phyloP scores from a whole-genome alignment of 371 early-diverging fungal genomes.

The Rhizopus arrhizus region DNA sequence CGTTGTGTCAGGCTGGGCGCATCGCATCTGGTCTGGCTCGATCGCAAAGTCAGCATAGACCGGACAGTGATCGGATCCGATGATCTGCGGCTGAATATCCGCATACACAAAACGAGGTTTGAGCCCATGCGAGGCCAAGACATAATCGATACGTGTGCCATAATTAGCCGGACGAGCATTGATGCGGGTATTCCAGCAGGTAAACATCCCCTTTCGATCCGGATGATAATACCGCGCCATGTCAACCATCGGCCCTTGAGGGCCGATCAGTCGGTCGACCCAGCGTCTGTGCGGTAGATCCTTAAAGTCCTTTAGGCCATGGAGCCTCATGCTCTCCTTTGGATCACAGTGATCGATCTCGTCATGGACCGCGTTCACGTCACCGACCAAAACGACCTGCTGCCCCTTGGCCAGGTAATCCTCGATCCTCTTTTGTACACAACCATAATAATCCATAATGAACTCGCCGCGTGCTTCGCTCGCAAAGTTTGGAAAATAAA shows the following conservation, averaged over 20 bases:
- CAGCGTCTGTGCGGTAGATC: slow-evolving; percentile 71
- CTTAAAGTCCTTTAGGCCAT: slow-evolving; percentile 59
- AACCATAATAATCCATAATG: slow-evolving; percentile 67
- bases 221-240: slow-evolving; percentile 56
- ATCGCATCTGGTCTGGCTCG: not conserved
- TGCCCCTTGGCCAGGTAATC: slow-evolving; percentile 55
- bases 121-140: slow-evolving; percentile 67
- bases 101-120: slow-evolving; percentile 57
- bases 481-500: slow-evolving; percentile 78
- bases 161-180: slow-evolving; percentile 68
- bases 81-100: slow-evolving; percentile 63
- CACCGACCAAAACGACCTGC: slow-evolving; percentile 77
- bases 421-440: slow-evolving; percentile 57
- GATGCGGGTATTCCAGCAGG: slow-evolving; percentile 80
- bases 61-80: slow-evolving; percentile 93
- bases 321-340: slow-evolving; percentile 57
- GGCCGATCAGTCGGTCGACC: slow-evolving; percentile 65
- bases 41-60: slow-evolving; percentile 61
- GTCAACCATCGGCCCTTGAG: slow-evolving; percentile 62
- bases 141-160: slow-evolving; percentile 82
- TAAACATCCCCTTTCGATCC: slow-evolving; percentile 55
- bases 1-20: slow-evolving; percentile 10
- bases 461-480: slow-evolving; percentile 60
- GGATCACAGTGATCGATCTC: slow-evolving; percentile 85
- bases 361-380: slow-evolving; percentile 77